Conservation (phyloP, 192 early-diverging fungal species). For the Chytriomyces sp. region DNA sequence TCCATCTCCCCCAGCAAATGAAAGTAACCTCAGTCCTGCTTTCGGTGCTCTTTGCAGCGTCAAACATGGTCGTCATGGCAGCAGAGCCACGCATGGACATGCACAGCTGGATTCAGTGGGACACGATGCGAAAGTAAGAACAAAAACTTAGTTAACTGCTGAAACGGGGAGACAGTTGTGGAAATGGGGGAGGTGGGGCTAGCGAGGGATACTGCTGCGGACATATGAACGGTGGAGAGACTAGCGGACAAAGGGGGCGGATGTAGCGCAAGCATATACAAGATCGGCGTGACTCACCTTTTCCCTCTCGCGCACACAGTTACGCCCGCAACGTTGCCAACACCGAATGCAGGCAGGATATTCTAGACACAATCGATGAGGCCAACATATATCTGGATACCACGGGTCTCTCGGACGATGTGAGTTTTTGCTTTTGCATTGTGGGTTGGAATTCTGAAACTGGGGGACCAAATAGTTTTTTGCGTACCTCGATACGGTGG, state of each 20-base stretch:
- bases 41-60: too few species aligned
- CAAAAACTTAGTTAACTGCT: too few species aligned
- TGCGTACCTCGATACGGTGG: not conserved
- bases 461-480: not conserved
- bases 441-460: not conserved
- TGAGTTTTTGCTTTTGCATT: not conserved
- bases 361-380: slow-evolving; percentile 26
- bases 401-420: slow-evolving; percentile 12
- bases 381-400: slow-evolving; percentile 17
- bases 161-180: too few species aligned
- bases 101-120: slow-evolving; percentile 18
- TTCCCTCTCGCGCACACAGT: not conserved
- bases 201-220: not conserved
- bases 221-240: not conserved
- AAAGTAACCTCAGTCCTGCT: too few species aligned
- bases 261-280: not conserved
- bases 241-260: not conserved
- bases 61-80: too few species aligned
- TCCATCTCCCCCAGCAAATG: too few species aligned
- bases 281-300: not conserved
- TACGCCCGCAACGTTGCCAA: slow-evolving; percentile 19
- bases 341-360: slow-evolving; percentile 21
- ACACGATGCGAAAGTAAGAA: slow-evolving; percentile 22
- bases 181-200: too few species aligned
- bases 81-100: not conserved